Percentiles rank a stretch among this genome's conserved stretches.
These are phyloP conservation scores for Conringia planisiliqua DNA, from an alignment of 345 rosid species.

Conservation along the genomic window DNA sequence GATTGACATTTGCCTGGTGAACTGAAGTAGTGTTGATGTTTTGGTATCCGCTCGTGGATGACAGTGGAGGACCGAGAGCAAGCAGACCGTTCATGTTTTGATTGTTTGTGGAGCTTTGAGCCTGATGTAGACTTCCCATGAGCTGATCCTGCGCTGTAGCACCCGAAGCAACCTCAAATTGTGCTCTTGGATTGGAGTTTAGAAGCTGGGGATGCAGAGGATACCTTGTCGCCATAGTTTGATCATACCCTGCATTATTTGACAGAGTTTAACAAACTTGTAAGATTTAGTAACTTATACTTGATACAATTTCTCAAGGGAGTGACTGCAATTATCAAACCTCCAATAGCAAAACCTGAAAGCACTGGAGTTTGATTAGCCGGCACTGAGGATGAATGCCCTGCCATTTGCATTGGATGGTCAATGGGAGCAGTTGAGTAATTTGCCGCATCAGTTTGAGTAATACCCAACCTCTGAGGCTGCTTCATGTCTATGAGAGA, in stretches of 20 bases:
- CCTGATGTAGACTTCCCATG: slow-evolving; percentile 42
- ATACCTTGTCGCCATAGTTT: slow-evolving; percentile 45
- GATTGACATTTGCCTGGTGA: slow-evolving; percentile 49
- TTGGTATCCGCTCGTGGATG: slow-evolving; percentile 54
- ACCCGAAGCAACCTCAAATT: slow-evolving; percentile 44
- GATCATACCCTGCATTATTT: slow-evolving; percentile 51
- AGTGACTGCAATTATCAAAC: slow-evolving; percentile 39
- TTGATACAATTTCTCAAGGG: background rate
- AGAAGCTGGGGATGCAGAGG: slow-evolving; percentile 49
- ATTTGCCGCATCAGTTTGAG: slow-evolving; percentile 46
- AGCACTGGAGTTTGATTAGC: slow-evolving; percentile 49
- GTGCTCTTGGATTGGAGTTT: slow-evolving; percentile 50
- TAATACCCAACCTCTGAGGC: slow-evolving; percentile 45
- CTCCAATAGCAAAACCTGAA: slow-evolving; percentile 55
- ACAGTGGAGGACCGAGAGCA: slow-evolving; percentile 72
- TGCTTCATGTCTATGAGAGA: slow-evolving; percentile 69
- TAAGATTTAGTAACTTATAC: background rate
- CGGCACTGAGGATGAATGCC: slow-evolving; percentile 47
- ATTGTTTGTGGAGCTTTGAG: slow-evolving; percentile 45
- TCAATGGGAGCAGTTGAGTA: slow-evolving; percentile 46
- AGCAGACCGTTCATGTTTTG: slow-evolving; percentile 48
- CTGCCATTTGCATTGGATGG: slow-evolving; percentile 51
- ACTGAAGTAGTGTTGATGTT: slow-evolving; percentile 40
- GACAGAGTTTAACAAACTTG: slow-evolving; percentile 13
- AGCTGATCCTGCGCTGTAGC: slow-evolving; percentile 44